A percentile compares a stretch with the other conserved stretches of the same genome.
Conservation (phyloP, 805 yeast species). For the Nakazawaea anatomiae region DNA sequence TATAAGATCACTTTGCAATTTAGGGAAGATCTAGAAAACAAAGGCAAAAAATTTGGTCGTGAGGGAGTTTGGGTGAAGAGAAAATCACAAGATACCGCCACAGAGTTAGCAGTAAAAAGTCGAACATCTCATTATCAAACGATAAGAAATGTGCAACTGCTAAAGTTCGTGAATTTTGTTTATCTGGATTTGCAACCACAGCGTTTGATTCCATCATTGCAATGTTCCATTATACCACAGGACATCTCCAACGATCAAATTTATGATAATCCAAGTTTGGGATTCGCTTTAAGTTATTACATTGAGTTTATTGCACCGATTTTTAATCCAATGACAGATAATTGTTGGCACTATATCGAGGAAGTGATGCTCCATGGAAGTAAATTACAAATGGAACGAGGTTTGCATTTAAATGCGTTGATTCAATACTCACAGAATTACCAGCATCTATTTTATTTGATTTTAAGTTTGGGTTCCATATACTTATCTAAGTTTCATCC, state of each 20-base stretch:
- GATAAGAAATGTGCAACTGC: neutral
- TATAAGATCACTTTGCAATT: constrained; percentile 10
- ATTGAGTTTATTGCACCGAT: constrained; percentile 9
- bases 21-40: constrained; percentile 11
- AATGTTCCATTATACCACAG: constrained; percentile 7
- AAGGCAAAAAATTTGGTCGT: constrained; percentile 13
- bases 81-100: constrained; percentile 5
- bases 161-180: constrained; percentile 6
- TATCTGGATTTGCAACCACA: constrained; percentile 13
- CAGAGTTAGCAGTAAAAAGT: constrained; percentile 13
- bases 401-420: constrained; percentile 4
- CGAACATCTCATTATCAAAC: constrained; percentile 13
- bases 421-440: constrained; percentile 9
- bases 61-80: constrained; percentile 12
- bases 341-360: neutral
- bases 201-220: neutral
- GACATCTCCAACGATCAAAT: constrained; percentile 1
- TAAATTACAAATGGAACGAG: constrained; percentile 5
- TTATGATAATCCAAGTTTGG: constrained; percentile 4
- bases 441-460: constrained; percentile 9
- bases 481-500: constrained; percentile 6
- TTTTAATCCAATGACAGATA: constrained; percentile 5
- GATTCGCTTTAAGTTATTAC: constrained; percentile 8
- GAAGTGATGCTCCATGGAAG: constrained; percentile 8
- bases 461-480: constrained; percentile 9